phyloP scores from a whole-genome alignment of 805 yeast species.

The Wickerhamiella bombiphila region DNA sequence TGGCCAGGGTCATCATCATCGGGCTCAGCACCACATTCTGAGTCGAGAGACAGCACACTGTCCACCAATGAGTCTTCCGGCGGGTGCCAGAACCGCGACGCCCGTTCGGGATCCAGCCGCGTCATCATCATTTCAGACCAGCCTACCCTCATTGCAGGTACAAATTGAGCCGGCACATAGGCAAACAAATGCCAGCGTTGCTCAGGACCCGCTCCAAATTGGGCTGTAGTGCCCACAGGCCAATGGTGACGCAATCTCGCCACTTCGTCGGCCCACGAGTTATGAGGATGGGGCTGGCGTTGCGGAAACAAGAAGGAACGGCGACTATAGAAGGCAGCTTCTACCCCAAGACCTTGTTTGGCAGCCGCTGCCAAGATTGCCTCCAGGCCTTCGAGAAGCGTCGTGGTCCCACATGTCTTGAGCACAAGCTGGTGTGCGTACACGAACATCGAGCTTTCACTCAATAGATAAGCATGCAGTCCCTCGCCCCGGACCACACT shows the following conservation, averaged over 20 bases:
- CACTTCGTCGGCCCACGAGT: conserved; percentile 74
- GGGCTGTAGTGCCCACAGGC: conserved; percentile 44
- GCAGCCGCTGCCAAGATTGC: conserved; percentile 41
- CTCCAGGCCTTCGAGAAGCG: conserved; percentile 64
- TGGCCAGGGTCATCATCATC: conserved; percentile 66
- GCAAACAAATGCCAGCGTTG: conserved; percentile 78
- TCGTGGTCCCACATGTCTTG: conserved; percentile 95
- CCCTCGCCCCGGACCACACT: conserved; percentile 52
- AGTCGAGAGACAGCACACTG: conserved; percentile 20
- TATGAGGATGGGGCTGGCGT: conserved; percentile 66
- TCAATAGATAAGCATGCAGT: conserved; percentile 71
- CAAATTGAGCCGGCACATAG: conserved; percentile 1
- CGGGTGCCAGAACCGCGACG: conserved; percentile 34
- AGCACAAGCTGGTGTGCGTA: conserved; percentile 72
- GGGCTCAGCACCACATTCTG: conserved; percentile 25
- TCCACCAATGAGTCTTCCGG: conserved; percentile 20
- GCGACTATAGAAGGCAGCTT: conserved; percentile 72
- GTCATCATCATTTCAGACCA: conserved; percentile 72
- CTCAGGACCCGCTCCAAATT: conserved; percentile 65
- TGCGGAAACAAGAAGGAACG: conserved; percentile 88
- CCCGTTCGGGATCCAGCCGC: conserved; percentile 43
- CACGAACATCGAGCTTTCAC: conserved; percentile 83
- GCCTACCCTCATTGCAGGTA: conserved; percentile 3
- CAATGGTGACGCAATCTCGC: conserved; percentile 52
- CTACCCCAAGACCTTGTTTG: conserved; percentile 4